phyloP scores from a whole-genome alignment of 1,284 basidiomycete genomes.

The Apiotrichum montevideense region DNA sequence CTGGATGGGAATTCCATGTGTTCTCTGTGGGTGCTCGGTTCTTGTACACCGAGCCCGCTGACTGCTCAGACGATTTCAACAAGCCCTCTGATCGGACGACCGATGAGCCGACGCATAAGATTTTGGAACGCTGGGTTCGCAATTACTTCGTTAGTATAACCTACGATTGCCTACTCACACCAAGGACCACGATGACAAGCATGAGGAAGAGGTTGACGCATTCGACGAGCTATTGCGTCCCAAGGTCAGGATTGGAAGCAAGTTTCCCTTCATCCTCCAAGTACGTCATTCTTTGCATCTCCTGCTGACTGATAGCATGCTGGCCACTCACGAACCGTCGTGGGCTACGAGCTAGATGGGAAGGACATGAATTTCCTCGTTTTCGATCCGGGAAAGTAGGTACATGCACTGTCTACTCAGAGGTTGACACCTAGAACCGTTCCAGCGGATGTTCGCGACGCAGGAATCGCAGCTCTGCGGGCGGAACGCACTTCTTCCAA shows the following conservation, averaged over 20 bases:
- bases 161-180: no score
- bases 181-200: no score
- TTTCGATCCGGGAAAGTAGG: constrained; percentile 72
- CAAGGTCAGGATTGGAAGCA: constrained; percentile 52
- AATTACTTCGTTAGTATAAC: constrained; percentile 37
- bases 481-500: no score
- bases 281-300: constrained; percentile 15
- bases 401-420: constrained; percentile 2
- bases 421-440: constrained; percentile 23
- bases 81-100: constrained; percentile 24
- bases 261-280: constrained; percentile 67
- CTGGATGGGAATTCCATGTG: constrained; percentile 58
- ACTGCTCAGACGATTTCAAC: constrained; percentile 37
- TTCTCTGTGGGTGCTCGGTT: constrained; percentile 21
- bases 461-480: constrained; percentile 26
- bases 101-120: constrained; percentile 21
- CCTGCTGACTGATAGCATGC: constrained; percentile 53
- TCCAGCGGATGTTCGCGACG: constrained; percentile 39
- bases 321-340: constrained; percentile 76
- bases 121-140: constrained; percentile 36
- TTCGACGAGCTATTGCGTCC: constrained; percentile 19
- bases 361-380: constrained; percentile 58
- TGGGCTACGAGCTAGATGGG: constrained; percentile 67
- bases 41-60: not conserved
- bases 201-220: not conserved